Conservation (phyloP, 352 stramenopile species). For the Thraustochytrium sp. region DNA sequence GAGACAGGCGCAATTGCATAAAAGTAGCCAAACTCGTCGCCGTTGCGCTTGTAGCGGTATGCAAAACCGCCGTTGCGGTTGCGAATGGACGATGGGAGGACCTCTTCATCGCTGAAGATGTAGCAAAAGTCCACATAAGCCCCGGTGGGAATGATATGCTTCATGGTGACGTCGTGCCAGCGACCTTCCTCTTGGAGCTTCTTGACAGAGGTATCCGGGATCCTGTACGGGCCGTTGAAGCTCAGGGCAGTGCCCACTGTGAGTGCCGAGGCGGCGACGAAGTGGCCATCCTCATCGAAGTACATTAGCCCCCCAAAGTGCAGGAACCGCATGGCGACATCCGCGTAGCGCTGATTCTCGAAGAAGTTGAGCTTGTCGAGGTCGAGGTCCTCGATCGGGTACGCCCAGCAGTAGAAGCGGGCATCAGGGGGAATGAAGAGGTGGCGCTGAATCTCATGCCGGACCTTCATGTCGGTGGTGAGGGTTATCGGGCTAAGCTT, state of each 20-base stretch:
- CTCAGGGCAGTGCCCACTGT: background rate
- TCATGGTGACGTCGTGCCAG: background rate
- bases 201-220: background rate
- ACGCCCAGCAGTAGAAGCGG: slow-evolving; percentile 17
- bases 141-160: background rate
- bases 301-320: slow-evolving; percentile 7
- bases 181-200: background rate
- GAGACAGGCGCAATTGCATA: background rate
- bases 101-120: background rate
- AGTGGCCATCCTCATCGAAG: background rate
- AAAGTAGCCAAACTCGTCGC: background rate
- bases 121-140: background rate
- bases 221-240: slow-evolving; percentile 16
- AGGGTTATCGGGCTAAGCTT: background rate
- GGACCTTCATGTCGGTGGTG: background rate
- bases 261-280: background rate
- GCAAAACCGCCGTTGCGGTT: slow-evolving; percentile 20
- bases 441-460: background rate
- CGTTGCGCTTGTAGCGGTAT: background rate
- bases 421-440: background rate
- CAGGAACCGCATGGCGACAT: background rate
- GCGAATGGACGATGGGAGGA: background rate
- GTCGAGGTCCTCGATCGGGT: background rate
- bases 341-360: background rate
- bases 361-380: background rate